Percentiles rank a stretch among this genome's conserved stretches.
Conservation (phyloP, 192 early-diverging fungal species). For the Coemansia sp. region DNA sequence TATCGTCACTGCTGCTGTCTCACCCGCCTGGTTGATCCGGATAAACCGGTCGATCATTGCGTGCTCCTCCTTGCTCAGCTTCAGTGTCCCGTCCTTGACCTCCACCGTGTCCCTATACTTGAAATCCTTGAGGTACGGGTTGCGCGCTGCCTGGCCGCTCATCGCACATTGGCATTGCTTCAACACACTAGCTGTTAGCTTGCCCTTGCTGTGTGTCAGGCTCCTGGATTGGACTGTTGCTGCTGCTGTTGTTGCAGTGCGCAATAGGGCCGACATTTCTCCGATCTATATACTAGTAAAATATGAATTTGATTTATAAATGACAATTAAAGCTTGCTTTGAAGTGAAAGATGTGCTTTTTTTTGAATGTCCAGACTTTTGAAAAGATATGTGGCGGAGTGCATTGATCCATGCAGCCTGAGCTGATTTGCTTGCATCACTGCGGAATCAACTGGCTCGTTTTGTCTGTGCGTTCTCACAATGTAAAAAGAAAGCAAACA, state of each 20-base stretch:
- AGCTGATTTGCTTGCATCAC: too few relatives aligned
- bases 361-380: too few relatives aligned
- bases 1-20: constrained; percentile 93
- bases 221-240: neutral
- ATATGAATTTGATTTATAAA: too few relatives aligned
- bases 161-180: constrained; percentile 8
- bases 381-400: too few relatives aligned
- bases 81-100: constrained; percentile 28
- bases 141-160: constrained; percentile 40
- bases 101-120: constrained; percentile 26
- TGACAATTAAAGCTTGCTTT: too few relatives aligned
- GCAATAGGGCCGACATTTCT: constrained; percentile 7
- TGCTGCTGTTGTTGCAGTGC: neutral
- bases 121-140: constrained; percentile 46
- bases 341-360: too few relatives aligned
- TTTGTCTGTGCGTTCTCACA: too few relatives aligned
- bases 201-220: neutral
- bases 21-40: constrained; percentile 96
- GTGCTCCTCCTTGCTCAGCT: constrained; percentile 57
- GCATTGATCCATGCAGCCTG: too few relatives aligned
- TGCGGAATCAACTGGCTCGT: too few relatives aligned
- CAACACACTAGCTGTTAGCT: neutral
- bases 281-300: too few relatives aligned
- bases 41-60: constrained; percentile 72
- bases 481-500: too few relatives aligned